Base-by-base conservation (phyloP, 352 stramenopile genomes). In the Blastocystis sp. region DNA sequence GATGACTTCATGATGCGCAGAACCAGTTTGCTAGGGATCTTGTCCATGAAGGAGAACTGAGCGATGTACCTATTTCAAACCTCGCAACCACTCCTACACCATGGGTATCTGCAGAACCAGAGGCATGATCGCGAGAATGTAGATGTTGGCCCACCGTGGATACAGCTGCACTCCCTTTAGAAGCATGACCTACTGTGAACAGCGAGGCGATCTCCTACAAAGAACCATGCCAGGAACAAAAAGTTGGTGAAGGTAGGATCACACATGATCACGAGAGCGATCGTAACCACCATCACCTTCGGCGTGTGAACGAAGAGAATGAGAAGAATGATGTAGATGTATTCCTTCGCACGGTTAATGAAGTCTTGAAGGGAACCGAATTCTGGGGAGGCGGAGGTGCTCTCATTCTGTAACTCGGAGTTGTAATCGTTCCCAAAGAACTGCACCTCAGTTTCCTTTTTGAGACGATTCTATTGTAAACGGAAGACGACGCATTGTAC, bases 291-390 rank as follows among this genome's bases (percentile, higher is more conserved):
- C 69, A 81, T 81, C 14, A 61, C 9, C 29, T 81, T 81, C 2
- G 69, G 69, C 1, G 63, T 21, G 42, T 81, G 69, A 59, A 81
- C 69, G 34, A 81, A 81, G 48, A 81, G 27, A n/a, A 81, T 81
- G 48, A 81, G 61, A 3, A 64, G 46, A 42, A 81, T 81, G 48
- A 81, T 81, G 48, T 81, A 61, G n/a, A 81, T 64, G 34, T 81
- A 81, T 8, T 44, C 44, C 21, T 46, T 21, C 32, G 42, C 69
- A n/a, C 69, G 69, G 24, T 59, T 49, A 14, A 81, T 16, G 3
- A 81, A n/a, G 40, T 81, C 69, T 46, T 81, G 69, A 38, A 81
- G 29, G 1, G 69, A 81, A 48, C 69, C 69, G 40, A 81, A 81
- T 9, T 54, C 46, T 38, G 53, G 56, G 21, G 24, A 7, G 21